Evolutionary conservation across 768 basidiomycete genomes (phyloP).

Genomic region (Pleurotus salmoneostramineus): DNA sequence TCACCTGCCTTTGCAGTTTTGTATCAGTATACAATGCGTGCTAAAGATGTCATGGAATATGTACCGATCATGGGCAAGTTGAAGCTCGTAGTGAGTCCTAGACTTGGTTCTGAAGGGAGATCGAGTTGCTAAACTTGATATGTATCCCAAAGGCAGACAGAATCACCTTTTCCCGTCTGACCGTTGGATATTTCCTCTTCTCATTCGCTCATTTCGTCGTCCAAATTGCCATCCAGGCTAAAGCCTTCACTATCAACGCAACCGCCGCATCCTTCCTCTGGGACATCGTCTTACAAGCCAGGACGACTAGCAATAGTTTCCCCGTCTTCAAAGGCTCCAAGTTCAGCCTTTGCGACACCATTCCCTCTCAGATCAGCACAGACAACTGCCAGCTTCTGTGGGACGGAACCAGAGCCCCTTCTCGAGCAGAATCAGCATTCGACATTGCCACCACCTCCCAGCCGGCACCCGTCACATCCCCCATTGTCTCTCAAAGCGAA

Average conservation of each 20-base stretch:
- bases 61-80: slow-evolving; percentile 32
- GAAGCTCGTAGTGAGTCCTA: slow-evolving; percentile 43
- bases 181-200: slow-evolving; percentile 63
- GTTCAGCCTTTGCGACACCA: slow-evolving; percentile 54
- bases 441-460: slow-evolving; percentile 5
- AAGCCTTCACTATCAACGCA: slow-evolving; percentile 63
- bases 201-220: slow-evolving; percentile 62
- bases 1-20: neutral
- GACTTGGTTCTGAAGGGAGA: neutral
- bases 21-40: slow-evolving; percentile 16
- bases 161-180: slow-evolving; percentile 63
- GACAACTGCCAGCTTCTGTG: slow-evolving; percentile 53
- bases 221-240: slow-evolving; percentile 66
- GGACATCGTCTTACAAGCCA: slow-evolving; percentile 44
- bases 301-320: slow-evolving; percentile 44
- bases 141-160: slow-evolving; percentile 52
- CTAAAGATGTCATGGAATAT: slow-evolving; percentile 26
- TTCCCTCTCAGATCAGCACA: slow-evolving; percentile 38
- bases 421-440: slow-evolving; percentile 6
- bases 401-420: slow-evolving; percentile 29
- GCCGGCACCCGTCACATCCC: slow-evolving; percentile 1
- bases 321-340: slow-evolving; percentile 44
- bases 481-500: neutral
- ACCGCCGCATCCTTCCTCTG: slow-evolving; percentile 50
- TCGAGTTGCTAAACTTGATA: neutral